Conservation (phyloP, 2,329 filamentous ascomycete species). For the Aspergillus phoenicis region DNA sequence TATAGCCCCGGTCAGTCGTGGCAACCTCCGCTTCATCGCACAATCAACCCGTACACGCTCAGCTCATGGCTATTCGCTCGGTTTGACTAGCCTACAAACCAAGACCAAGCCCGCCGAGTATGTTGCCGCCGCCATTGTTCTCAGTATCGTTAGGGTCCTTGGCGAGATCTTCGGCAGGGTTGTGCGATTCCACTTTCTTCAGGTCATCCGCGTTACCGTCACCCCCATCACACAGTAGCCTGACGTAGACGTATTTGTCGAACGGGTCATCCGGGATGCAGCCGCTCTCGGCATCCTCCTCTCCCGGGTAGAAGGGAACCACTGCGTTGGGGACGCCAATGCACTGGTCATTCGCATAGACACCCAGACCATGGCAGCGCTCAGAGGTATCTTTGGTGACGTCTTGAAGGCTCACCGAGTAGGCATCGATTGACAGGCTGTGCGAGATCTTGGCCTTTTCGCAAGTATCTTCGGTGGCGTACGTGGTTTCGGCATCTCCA, state of each 20-base stretch:
- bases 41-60: too few species aligned
- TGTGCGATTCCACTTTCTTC: too few species aligned
- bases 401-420: conserved; percentile 14
- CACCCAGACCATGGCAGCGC: conserved; percentile 17
- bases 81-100: too few species aligned
- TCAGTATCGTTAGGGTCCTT: too few species aligned
- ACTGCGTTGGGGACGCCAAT: conserved; percentile 14
- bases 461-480: conserved; percentile 18
- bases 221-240: conserved; percentile 15
- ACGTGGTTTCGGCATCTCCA: neutral
- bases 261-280: conserved; percentile 17
- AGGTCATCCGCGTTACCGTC: neutral
- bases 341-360: conserved; percentile 21
- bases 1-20: too few species aligned
- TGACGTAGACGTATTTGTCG: conserved; percentile 8
- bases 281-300: neutral
- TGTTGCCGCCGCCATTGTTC: too few species aligned
- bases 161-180: too few species aligned
- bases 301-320: conserved; percentile 12
- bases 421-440: conserved; percentile 19
- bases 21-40: too few species aligned
- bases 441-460: conserved; percentile 19
- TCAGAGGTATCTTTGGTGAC: conserved; percentile 15
- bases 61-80: too few species aligned
- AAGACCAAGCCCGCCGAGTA: too few species aligned